Conservation (phyloP, 176 grass and related monocot genomes). For the Chrysopogon serrulatus region DNA sequence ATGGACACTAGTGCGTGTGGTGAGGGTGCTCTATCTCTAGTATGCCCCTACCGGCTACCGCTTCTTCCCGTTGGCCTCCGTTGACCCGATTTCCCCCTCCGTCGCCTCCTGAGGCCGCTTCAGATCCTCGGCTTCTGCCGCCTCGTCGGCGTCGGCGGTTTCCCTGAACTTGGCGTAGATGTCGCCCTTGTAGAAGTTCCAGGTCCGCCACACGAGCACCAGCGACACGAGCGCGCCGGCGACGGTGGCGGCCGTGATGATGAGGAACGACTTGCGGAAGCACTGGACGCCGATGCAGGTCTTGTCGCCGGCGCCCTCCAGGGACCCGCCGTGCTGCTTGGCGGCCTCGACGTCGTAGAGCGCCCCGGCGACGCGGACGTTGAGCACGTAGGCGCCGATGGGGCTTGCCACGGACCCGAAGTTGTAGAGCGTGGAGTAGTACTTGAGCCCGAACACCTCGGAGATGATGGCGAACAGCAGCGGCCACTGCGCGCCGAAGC, state of each 20-base stretch:
- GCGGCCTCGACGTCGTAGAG: slow-evolving; percentile 62
- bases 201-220: slow-evolving; percentile 55
- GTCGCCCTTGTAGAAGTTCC: slow-evolving; percentile 56
- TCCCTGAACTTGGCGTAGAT: slow-evolving; percentile 62
- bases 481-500: slow-evolving; percentile 84
- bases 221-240: slow-evolving; percentile 51
- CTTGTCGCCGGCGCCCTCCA: slow-evolving; percentile 24
- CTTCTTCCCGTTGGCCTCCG: neutral
- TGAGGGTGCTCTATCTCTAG: neutral
- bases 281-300: slow-evolving; percentile 57
- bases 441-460: slow-evolving; percentile 81
- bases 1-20: neutral
- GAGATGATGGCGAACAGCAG: slow-evolving; percentile 80
- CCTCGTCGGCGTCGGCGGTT: neutral
- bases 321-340: slow-evolving; percentile 34
- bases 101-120: neutral
- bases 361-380: slow-evolving; percentile 50
- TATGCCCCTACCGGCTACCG: neutral
- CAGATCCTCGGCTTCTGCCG: neutral
- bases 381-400: slow-evolving; percentile 62
- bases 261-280: slow-evolving; percentile 54
- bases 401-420: slow-evolving; percentile 69
- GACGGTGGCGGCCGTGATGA: slow-evolving; percentile 51
- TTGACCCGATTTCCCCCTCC: neutral
- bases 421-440: slow-evolving; percentile 86